Percentiles rank a stretch among this genome's conserved stretches.
Evolutionary conservation across 495 filamentous ascomycete species (phyloP).

Genomic region (Cercophora newfieldiana): DNA sequence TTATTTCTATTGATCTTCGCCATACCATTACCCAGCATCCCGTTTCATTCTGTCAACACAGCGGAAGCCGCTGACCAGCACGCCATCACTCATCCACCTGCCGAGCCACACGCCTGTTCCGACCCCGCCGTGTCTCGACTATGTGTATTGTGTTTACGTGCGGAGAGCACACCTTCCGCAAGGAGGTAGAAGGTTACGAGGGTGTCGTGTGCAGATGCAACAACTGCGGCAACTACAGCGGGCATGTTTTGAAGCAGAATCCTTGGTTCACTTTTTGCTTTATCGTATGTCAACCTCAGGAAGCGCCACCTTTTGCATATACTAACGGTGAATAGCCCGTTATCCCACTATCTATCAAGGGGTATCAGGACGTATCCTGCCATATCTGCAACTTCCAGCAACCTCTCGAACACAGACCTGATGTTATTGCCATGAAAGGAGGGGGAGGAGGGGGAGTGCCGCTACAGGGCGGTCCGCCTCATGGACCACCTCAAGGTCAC

Average conservation of each 20-base stretch:
- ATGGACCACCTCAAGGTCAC: conserved; percentile 23
- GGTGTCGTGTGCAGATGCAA: conserved; percentile 54
- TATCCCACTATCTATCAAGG: conserved; percentile 55
- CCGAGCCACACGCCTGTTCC: background rate
- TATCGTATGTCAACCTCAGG: conserved; percentile 39
- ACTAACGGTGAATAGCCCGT: conserved; percentile 44
- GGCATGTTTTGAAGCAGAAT: conserved; percentile 51
- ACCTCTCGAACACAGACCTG: conserved; percentile 52
- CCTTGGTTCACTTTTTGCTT: conserved; percentile 63
- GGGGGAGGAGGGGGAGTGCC: conserved; percentile 43
- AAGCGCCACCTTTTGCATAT: background rate
- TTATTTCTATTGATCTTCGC: background rate
- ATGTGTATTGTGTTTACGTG: conserved; percentile 62
- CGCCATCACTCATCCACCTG: background rate
- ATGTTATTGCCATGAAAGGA: conserved; percentile 48
- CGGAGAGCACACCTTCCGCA: conserved; percentile 57
- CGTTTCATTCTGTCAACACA: background rate
- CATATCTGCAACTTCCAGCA: conserved; percentile 58
- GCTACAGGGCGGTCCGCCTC: conserved; percentile 41
- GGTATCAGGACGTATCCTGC: conserved; percentile 56
- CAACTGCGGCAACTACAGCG: conserved; percentile 58
- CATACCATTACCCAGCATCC: background rate
- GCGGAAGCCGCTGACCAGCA: conserved; percentile 1
- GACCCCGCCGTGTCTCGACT: conserved; percentile 2
- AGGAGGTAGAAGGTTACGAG: conserved; percentile 56